Base-by-base conservation (phyloP, 495 filamentous ascomycete species). In the Aspergillus leporis region DNA sequence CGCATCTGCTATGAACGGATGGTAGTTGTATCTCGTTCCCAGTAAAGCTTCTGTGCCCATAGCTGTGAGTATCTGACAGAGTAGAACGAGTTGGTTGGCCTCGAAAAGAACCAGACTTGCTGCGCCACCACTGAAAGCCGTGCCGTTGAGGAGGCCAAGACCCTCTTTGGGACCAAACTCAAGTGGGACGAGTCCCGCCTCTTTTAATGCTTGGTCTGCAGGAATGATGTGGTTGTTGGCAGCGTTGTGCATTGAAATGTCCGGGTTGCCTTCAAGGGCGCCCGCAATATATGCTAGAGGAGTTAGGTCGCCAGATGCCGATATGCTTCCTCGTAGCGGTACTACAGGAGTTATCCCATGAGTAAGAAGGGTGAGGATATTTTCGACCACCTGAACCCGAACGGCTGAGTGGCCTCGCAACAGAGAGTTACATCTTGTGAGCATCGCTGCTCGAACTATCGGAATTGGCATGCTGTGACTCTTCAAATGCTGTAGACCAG, bases 81-180 rank as follows among this genome's bases (percentile, higher is more conserved):
- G 67, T 0, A 88, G 38, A 4, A 83, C 78, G 5, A 89, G 72
- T 21, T 81, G 74, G 38, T 86, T 78, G 1, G 84, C 73, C 36
- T 88, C 80, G 58, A 85, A 78, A 0, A 88, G 64, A 4, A 77
- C 83, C 5, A 89, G 66, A 16, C 75, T 72, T 3, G 75, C 86
- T 5, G 80, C 74, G 9, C 83, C 78, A 21, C 76, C 78, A 41
- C 81, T 83, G 21, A 80, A 75, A 4, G 87, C 82, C 0, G 87
- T 90, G 13, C 87, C 87, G 59, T 90, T 90, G 23, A 88, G 73
- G 18, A 90, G 62, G 2, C 78, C 86, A 5, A 90, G 79, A 0
- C 74, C 85, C 68, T 90, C 87, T 58, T 74, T 74, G 18, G 72
- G 70, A 4, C 59, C 51, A 40, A 74, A 59, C 9, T 61, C 51